These are phyloP conservation scores for Aspergillus aculeatinus DNA, from an alignment of 2,329 filamentous ascomycete genomes.

Conservation along the genomic window DNA sequence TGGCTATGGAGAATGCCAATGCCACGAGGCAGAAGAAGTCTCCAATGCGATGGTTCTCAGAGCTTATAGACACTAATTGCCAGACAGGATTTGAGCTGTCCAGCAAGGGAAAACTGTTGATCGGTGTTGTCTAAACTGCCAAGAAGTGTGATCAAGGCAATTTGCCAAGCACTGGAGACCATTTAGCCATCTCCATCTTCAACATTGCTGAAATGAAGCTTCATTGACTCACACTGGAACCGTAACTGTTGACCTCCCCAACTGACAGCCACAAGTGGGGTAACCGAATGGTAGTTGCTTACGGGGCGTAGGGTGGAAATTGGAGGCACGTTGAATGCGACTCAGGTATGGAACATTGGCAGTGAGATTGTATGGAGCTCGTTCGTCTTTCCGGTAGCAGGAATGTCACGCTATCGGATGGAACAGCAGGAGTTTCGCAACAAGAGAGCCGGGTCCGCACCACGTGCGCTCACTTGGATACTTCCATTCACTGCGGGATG, in stretches of 20 bases:
- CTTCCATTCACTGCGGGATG: conserved; percentile 18
- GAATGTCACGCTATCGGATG: not conserved
- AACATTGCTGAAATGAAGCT: not conserved
- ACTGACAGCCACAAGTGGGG: not conserved
- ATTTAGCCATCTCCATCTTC: not conserved
- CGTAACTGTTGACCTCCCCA: not conserved
- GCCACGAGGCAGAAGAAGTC: not conserved
- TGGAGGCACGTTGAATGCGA: not conserved
- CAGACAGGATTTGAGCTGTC: not conserved
- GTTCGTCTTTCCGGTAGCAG: not conserved
- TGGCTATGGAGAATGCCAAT: not conserved
- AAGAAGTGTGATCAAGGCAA: not conserved
- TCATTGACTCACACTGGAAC: not conserved
- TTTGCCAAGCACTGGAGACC: not conserved
- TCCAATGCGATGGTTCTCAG: not conserved
- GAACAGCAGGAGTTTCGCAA: conserved; percentile 12
- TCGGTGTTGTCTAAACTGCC: not conserved
- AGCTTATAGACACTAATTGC: not conserved
- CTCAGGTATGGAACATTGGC: not conserved
- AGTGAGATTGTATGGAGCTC: not conserved
- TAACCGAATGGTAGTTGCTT: not conserved
- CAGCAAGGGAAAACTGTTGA: not conserved
- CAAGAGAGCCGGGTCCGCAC: conserved; percentile 15
- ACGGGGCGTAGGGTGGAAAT: not conserved
- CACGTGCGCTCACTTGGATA: conserved; percentile 19